Evolutionary conservation across 768 basidiomycete genomes (phyloP), one percentile per base, ranked within the genome.

Genomic region (Tylopilus felleus): DNA sequence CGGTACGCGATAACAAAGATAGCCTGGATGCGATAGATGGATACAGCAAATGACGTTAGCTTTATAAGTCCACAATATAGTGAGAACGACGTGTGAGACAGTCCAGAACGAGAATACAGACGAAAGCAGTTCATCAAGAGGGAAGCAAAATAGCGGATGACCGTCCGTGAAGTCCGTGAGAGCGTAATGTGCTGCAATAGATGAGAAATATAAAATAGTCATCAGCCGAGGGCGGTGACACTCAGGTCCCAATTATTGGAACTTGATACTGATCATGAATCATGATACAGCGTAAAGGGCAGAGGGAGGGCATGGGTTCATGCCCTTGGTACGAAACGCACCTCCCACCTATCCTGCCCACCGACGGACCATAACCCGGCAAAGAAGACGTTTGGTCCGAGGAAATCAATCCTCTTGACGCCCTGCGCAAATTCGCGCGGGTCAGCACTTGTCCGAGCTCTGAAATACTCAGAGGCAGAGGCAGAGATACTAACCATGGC

Each of bases 371-470:
- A 58, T 21, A 75, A 41, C 10, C 74, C 74, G 10, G 52, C 63
- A 39, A 75, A 75, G 25, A 51, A 54, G 36, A 64, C 53, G 21
- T 64, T 62, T 2, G 57, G 62, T 29, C 72, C 71, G 55, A 75
- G 64, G 59, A 73, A 72, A 57, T 75, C 74, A 25, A 75, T 64
- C 61, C 73, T 58, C 65, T 73, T 75, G 25, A 75, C 54, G 8
- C 74, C 74, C 62, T 75, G 74, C 58, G 55, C 59, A 63, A 59
- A 67, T 64, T 75, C 73, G 61, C 66, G 60, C 62, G 62, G 68
- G 55, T 70, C 70, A 61, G 66, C 49, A 49, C 25, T 39, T 12
- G 66, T 60, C 57, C 68, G 52, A 42, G 57, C 62, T 59, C 68
- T 58, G 55, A 68, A 71, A 39, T 59, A 70, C 21, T 68, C 65